Percentiles rank a stretch among this genome's conserved stretches.
Conservation (phyloP, 257 asterid genomes). For the Schizonepeta tenuifolia region DNA sequence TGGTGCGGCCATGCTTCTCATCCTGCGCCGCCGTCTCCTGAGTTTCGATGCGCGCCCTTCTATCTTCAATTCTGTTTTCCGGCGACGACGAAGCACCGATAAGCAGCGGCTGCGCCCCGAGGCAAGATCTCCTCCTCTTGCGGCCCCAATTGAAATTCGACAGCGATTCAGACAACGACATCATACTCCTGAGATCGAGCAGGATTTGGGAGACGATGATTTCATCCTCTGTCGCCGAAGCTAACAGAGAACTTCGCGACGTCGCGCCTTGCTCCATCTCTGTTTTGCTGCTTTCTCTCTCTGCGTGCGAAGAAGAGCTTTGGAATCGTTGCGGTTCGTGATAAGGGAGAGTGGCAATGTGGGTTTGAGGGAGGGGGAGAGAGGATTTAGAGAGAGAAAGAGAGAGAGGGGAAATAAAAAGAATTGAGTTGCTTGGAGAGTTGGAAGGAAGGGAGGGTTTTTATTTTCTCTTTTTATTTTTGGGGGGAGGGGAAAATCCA, state of each 20-base stretch:
- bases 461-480: background rate
- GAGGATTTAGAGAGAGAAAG: slow-evolving; percentile 10
- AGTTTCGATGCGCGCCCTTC: slow-evolving; percentile 25
- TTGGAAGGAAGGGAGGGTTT: slow-evolving; percentile 26
- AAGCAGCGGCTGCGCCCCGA: no score
- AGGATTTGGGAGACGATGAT: slow-evolving; percentile 44
- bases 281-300: background rate
- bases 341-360: slow-evolving; percentile 29
- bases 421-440: background rate
- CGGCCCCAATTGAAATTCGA: slow-evolving; percentile 38
- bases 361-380: slow-evolving; percentile 1
- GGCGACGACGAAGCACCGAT: slow-evolving; percentile 14
- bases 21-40: slow-evolving; percentile 28
- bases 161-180: slow-evolving; percentile 25
- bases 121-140: slow-evolving; percentile 51
- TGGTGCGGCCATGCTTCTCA: slow-evolving; percentile 29
- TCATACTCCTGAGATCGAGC: slow-evolving; percentile 38
- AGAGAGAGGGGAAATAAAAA: background rate
- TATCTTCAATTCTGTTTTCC: slow-evolving; percentile 21
- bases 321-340: slow-evolving; percentile 8
- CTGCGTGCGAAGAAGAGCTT: background rate
- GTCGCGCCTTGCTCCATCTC: slow-evolving; percentile 34
- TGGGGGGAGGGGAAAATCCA: slow-evolving; percentile 26
- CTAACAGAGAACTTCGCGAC: background rate
- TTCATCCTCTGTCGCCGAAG: slow-evolving; percentile 43